Evolutionary conservation across 2,329 filamentous ascomycete genomes (phyloP).

Genomic region (Curvularia sp.): DNA sequence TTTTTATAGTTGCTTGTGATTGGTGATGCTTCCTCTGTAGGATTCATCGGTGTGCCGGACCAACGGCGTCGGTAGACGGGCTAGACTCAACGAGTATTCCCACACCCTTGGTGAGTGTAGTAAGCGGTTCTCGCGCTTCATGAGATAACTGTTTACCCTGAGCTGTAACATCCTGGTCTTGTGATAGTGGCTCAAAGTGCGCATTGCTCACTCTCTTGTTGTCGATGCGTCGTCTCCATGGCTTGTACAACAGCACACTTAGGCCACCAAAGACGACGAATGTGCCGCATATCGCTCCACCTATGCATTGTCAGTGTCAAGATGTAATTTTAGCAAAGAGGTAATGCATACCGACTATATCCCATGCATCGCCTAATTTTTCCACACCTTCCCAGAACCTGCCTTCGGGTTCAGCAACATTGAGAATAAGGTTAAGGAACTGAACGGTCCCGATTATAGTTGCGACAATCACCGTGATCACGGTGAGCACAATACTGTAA

Average conservation of each 20-base stretch:
- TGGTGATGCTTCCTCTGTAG: neutral
- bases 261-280: conserved; percentile 80
- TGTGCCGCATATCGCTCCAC: conserved; percentile 79
- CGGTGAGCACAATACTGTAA: conserved; percentile 87
- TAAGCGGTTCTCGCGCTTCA: neutral
- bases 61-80: conserved; percentile 26
- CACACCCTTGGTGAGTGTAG: conserved; percentile 16
- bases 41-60: conserved; percentile 6
- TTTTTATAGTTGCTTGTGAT: neutral
- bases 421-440: conserved; percentile 77
- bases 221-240: conserved; percentile 73
- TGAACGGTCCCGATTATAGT: conserved; percentile 87
- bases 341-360: conserved; percentile 54
- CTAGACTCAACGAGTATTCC: conserved; percentile 27
- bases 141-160: conserved; percentile 22
- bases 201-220: conserved; percentile 37
- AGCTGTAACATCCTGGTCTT: conserved; percentile 8
- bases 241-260: conserved; percentile 77
- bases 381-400: conserved; percentile 91
- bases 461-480: conserved; percentile 82
- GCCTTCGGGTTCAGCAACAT: conserved; percentile 75
- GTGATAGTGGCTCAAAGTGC: conserved; percentile 39
- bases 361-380: conserved; percentile 51
- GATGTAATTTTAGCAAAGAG: neutral
- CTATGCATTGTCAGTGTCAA: conserved; percentile 28